Base-by-base conservation (phyloP, 208 protist genomes). In the Trypanosoma cruzi region DNA sequence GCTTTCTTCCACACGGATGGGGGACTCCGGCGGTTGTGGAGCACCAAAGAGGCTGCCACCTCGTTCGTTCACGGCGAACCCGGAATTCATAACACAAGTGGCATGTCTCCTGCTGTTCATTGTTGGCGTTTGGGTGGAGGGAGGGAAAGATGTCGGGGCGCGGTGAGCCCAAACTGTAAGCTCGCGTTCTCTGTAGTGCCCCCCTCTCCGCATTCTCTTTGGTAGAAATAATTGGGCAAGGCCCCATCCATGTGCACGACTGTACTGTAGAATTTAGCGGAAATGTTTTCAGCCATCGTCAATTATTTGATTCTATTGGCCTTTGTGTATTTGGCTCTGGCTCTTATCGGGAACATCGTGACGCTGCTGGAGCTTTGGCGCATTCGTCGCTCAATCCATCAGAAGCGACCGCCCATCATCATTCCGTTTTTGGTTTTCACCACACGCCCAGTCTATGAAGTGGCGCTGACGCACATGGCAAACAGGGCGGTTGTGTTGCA, bases 391-490 rank as follows among this genome's bases (percentile, higher is more conserved):
- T 46, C 63, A 32, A 82, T 79, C 60, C 29, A 36, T 0, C 60
- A 55, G n/a, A 73, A 85, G 57, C 68, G 73, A 52, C 62, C 73
- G 24, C 34, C 76, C 18, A 75, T 90, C 48, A 56, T 74, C 4
- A 60, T 90, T 29, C 77, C 87, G 0, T 88, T 88, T 55, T 61
- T 75, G 28, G 80, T 73, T 13, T 76, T 93, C 18, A 46, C 75
- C 0, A 87, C 76, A 26, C 82, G 73, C 11, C 66, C 11, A 20
- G 78, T 93, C 18, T 66, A 80, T 53, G 70, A 84, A 16, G 26
- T 88, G 14, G 75, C 74, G 1, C 48, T 75, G 8, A 60, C 81
- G 53, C 80, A 90, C 57, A 8, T 57, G 31, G 49, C 24, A 3
- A 67, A 58, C 26, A n/a, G 29, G 46, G 24, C 16, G 18, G 10